Conservation (phyloP, 129 eudicot species). For the Flaveria trinervia region DNA sequence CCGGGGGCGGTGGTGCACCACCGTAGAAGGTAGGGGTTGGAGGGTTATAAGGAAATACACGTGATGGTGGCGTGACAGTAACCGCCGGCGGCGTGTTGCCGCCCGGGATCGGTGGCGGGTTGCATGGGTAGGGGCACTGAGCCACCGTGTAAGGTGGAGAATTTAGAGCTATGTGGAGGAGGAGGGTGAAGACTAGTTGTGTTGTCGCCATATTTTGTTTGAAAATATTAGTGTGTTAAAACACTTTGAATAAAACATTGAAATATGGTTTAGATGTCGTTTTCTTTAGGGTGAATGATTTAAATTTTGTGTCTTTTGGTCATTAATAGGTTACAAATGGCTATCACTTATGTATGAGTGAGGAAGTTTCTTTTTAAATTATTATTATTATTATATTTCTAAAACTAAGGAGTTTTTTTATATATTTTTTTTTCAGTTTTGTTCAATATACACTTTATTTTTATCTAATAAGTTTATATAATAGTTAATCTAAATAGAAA, state of each 20-base stretch:
- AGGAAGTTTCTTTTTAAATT: not conserved
- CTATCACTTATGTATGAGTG: conserved; percentile 18
- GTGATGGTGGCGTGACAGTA: conserved; percentile 34
- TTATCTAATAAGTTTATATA: too few species aligned
- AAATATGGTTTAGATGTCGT: conserved; percentile 23
- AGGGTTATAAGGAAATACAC: conserved; percentile 43
- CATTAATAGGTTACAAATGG: conserved; percentile 20
- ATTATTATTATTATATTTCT: not conserved
- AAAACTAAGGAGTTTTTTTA: too few species aligned
- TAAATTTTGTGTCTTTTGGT: conserved; percentile 26
- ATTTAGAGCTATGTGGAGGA: conserved; percentile 33
- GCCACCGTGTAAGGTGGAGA: conserved; percentile 38
- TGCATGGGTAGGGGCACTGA: conserved; percentile 74
- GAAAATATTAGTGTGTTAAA: not conserved
- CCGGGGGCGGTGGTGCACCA: conserved; percentile 58
- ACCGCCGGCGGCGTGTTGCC: conserved; percentile 21
- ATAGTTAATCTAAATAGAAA: too few species aligned
- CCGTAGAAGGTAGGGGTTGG: conserved; percentile 41
- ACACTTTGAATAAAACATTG: conserved; percentile 27
- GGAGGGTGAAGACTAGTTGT: conserved; percentile 37
- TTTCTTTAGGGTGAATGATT: conserved; percentile 16
- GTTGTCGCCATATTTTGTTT: conserved; percentile 37
- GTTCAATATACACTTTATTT: too few species aligned
- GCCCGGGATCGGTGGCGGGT: conserved; percentile 53
- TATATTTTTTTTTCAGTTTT: too few species aligned